Evolutionary conservation across 805 yeast species (phyloP).

Genomic region (Candida insectorum): DNA sequence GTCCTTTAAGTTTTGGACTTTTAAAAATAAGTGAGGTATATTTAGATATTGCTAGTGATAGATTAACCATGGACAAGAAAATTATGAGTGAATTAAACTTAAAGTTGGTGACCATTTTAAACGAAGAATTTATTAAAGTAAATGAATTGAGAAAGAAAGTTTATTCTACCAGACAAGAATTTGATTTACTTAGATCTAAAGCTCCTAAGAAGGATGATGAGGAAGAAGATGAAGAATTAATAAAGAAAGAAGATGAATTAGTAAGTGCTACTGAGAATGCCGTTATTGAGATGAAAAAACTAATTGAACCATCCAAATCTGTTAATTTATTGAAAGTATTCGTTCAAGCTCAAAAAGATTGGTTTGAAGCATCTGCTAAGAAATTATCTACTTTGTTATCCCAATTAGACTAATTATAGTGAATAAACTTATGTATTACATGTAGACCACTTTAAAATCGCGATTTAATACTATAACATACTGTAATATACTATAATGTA

Average conservation of each 20-base stretch:
- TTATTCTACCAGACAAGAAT: conserved; percentile 63
- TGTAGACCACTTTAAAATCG: too few species aligned
- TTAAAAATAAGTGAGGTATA: conserved; percentile 54
- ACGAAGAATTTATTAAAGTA: conserved; percentile 59
- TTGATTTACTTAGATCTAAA: conserved; percentile 65
- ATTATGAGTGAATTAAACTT: conserved; percentile 58
- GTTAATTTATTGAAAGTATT: conserved; percentile 63
- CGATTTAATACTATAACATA: too few species aligned
- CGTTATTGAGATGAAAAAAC: conserved; percentile 72
- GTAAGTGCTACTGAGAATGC: conserved; percentile 77
- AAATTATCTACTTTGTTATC: conserved; percentile 28
- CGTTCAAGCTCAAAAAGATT: conserved; percentile 66
- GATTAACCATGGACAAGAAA: conserved; percentile 66
- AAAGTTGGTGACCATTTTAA: conserved; percentile 50
- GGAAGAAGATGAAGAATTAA: conserved; percentile 49
- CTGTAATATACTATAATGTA: background rate
- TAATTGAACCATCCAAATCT: conserved; percentile 65
- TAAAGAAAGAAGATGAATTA: conserved; percentile 68
- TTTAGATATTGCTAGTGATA: conserved; percentile 60
- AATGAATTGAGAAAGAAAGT: conserved; percentile 62
- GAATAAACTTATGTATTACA: conserved; percentile 14
- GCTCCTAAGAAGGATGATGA: conserved; percentile 35
- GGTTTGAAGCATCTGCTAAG: conserved; percentile 31
- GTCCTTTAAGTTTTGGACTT: conserved; percentile 52
- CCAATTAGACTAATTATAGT: conserved; percentile 32